Base-by-base conservation (phyloP, 2,329 filamentous ascomycete species). In the Trichoderma sp. region DNA sequence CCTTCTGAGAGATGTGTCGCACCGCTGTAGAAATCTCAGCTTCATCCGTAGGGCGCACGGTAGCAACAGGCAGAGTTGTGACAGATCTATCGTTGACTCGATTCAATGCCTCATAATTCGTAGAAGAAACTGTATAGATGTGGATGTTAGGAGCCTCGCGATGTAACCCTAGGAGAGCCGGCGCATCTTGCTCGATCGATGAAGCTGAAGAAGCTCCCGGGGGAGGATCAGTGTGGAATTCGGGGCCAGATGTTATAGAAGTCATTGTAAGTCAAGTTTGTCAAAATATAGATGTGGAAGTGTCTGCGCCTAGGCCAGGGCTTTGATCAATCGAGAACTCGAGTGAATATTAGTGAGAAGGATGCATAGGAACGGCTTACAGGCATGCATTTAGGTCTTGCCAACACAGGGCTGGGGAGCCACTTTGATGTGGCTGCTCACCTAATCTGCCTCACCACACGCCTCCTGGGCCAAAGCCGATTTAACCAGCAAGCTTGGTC, bases 101-200 rank as follows among this genome's bases (percentile, higher is more conserved):
- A 28, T 58, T 58, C 13, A 58, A 11, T 8, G 10, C 11, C 14
- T 66, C 55, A 16, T 28, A 59, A 4, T 28, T 16, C 10, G 28
- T 8, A 13, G 28, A 32, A 26, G 64, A 59, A 4, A 39, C 39
- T n/a, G 64, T 66, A 18, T 66, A 66, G 11, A 66, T 59, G 64
- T 51, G 37, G 26, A 66, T 37, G 3, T 34, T 8, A 4, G 64
- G 64, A n/a, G 11, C 8, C 34, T 52, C 37, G 5, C 6, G n/a
- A 13, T 58, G 39, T 18, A 66, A 34, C 13, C 10, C 39, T 13
- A 66, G 39, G 28, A 66, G 64, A 5, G 37, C 54, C 1, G 64
- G 54, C 6, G 64, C 64, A 49, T 59, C 64, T 30, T 66, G 54
- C 16, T 28, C 64, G n/a, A 65, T 65, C 11, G 26, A 13, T 32